Percentiles rank a stretch among this genome's conserved stretches.
Conservation (phyloP, 176 grass and related monocot species). For the Rhynchospora breviuscula region DNA sequence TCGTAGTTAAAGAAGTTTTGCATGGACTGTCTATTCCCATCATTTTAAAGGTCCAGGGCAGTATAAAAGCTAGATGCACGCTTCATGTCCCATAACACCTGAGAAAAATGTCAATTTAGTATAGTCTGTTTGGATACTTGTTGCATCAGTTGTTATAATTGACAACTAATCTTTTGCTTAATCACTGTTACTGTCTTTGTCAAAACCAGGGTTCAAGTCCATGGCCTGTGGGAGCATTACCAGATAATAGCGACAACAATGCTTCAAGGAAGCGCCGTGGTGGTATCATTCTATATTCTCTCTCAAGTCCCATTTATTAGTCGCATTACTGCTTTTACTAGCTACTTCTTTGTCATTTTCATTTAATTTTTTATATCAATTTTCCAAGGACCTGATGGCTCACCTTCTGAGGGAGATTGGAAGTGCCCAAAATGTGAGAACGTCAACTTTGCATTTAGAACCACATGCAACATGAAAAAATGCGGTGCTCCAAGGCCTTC, state of each 20-base stretch:
- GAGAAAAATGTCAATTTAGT: not conserved
- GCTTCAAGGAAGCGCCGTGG: constrained; percentile 84
- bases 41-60: not conserved
- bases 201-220: constrained; percentile 54
- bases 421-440: constrained; percentile 83
- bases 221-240: constrained; percentile 53
- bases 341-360: not conserved
- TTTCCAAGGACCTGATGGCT: constrained; percentile 72
- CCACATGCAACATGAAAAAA: constrained; percentile 97
- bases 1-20: not conserved
- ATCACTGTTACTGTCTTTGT: not conserved
- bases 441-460: constrained; percentile 85
- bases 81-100: not conserved
- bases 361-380: not conserved
- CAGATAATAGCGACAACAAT: constrained; percentile 68
- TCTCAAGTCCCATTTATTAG: not conserved
- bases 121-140: not conserved
- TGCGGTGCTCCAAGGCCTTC: constrained; percentile 70
- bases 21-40: not conserved
- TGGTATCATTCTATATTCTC: constrained; percentile 40
- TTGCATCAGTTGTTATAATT: not conserved
- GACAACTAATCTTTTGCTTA: not conserved
- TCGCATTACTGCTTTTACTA: not conserved
- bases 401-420: constrained; percentile 75
- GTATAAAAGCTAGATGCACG: not conserved